Percentiles rank a stretch among this genome's conserved stretches.
phyloP scores from a whole-genome alignment of 345 rosid species.

The Isatis tinctoria region DNA sequence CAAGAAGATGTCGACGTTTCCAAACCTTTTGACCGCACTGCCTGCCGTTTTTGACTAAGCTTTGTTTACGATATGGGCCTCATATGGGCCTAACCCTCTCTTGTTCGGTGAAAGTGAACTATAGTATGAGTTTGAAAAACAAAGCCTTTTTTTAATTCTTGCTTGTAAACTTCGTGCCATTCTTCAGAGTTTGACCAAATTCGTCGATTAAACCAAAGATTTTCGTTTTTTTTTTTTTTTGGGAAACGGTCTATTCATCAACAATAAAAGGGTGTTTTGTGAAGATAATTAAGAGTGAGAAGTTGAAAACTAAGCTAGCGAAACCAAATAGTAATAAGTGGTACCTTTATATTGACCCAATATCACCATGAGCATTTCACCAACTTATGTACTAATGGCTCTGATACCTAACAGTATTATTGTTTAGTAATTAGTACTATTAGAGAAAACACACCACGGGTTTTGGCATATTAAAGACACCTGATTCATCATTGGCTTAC shows the following conservation, averaged over 20 bases:
- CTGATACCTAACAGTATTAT: slow-evolving; percentile 21
- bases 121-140: neutral
- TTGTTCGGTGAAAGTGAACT: too few relatives aligned
- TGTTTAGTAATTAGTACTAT: neutral
- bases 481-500: neutral
- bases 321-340: slow-evolving; percentile 18
- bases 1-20: slow-evolving; percentile 5
- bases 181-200: neutral
- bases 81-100: neutral
- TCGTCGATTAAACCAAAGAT: neutral
- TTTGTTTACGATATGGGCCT: slow-evolving; percentile 10
- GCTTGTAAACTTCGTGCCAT: neutral
- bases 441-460: neutral
- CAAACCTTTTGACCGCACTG: slow-evolving; percentile 6
- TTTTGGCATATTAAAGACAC: neutral
- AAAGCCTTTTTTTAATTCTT: neutral
- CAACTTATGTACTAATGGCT: slow-evolving; percentile 10
- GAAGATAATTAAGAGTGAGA: neutral
- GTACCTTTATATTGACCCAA: slow-evolving; percentile 4
- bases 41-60: slow-evolving; percentile 6
- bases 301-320: slow-evolving; percentile 13
- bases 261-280: neutral
- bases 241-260: neutral
- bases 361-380: neutral
- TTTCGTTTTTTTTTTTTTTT: neutral